Conservation (phyloP, 305 asterid species). For the Solanum chacoense region DNA sequence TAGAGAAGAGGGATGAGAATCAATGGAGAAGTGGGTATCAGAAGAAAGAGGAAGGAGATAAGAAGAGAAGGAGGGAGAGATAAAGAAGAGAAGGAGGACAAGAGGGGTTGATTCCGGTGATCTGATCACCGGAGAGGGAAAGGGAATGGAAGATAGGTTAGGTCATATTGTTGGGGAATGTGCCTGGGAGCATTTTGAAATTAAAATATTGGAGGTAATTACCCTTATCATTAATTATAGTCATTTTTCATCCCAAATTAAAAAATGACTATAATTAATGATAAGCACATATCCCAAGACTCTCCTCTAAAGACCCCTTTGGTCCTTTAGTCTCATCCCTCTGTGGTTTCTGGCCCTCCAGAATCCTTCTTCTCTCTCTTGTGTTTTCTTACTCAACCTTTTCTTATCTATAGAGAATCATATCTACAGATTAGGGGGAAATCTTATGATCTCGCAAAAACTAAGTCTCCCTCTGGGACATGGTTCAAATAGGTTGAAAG, state of each 20-base stretch:
- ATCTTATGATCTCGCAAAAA: not conserved
- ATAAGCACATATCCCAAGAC: not conserved
- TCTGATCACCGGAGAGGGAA: not conserved
- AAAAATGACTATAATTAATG: no score
- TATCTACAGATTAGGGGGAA: not conserved
- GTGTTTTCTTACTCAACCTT: not conserved
- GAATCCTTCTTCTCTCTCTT: not conserved
- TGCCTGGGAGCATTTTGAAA: not conserved
- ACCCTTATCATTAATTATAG: no score
- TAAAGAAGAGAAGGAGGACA: not conserved
- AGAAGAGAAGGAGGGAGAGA: not conserved
- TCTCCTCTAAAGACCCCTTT: not conserved
- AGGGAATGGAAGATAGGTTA: not conserved
- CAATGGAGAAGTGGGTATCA: not conserved
- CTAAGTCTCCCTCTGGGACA: not conserved
- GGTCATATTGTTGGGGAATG: not conserved
- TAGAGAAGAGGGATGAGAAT: not conserved
- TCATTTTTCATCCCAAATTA: no score
- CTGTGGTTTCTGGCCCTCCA: not conserved
- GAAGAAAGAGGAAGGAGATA: not conserved
- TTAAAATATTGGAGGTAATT: no score
- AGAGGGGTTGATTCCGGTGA: not conserved
- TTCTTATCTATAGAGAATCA: not conserved
- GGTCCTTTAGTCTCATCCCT: not conserved
- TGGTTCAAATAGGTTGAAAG: not conserved